phyloP scores from a whole-genome alignment of 805 yeast species.

The Blastobotrys chiropterorum region DNA sequence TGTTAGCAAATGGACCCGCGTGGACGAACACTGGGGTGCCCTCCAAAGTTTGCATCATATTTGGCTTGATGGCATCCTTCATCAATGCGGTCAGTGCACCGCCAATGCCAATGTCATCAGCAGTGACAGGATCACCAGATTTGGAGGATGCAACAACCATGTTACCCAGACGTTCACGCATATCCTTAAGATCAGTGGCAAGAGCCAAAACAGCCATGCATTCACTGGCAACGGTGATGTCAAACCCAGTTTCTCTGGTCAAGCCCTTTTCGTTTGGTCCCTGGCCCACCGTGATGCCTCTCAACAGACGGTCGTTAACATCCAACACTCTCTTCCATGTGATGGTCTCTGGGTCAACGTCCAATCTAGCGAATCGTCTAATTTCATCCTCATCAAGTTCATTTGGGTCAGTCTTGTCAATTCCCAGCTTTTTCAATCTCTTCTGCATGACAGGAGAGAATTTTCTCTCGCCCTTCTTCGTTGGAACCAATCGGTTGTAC shows the following conservation, averaged over 20 bases:
- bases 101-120: slow-evolving; percentile 90
- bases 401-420: slow-evolving; percentile 68
- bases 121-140: slow-evolving; percentile 77
- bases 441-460: slow-evolving; percentile 75
- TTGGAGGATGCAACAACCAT: slow-evolving; percentile 82
- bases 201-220: slow-evolving; percentile 93
- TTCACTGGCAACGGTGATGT: slow-evolving; percentile 94
- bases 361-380: slow-evolving; percentile 67
- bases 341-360: slow-evolving; percentile 83
- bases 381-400: slow-evolving; percentile 73
- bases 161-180: slow-evolving; percentile 80
- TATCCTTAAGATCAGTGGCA: slow-evolving; percentile 67
- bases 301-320: slow-evolving; percentile 85
- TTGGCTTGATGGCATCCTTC: slow-evolving; percentile 95
- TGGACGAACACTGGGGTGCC: slow-evolving; percentile 98
- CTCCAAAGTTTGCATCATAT: slow-evolving; percentile 93
- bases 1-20: slow-evolving; percentile 98
- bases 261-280: slow-evolving; percentile 91
- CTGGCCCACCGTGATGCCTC: slow-evolving; percentile 84
- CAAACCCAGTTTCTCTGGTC: slow-evolving; percentile 84
- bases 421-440: slow-evolving; percentile 73
- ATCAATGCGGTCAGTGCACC: slow-evolving; percentile 92
- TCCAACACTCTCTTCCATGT: slow-evolving; percentile 93
- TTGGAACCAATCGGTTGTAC: slow-evolving; percentile 79
- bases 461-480: slow-evolving; percentile 65